A percentile compares a stretch with the other conserved stretches of the same genome.
Evolutionary conservation across 768 basidiomycete genomes (phyloP).

Genomic region (Galerina marginata): DNA sequence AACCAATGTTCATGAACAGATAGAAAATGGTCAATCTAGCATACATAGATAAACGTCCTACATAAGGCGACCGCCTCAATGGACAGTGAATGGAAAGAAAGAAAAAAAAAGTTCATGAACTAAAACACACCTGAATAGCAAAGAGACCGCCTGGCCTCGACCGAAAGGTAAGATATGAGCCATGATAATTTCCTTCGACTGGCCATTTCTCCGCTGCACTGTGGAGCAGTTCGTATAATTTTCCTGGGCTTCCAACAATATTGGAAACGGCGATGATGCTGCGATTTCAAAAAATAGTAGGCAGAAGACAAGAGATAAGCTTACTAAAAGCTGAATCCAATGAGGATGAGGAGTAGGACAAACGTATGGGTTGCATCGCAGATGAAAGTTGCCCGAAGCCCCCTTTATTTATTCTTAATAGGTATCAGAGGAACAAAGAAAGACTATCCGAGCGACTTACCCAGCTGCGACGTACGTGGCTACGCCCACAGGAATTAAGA

Average conservation of each 20-base stretch:
- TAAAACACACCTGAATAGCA: conserved; percentile 18
- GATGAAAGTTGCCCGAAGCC: conserved; percentile 30
- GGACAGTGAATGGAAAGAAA: too few relatives aligned
- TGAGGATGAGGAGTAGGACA: conserved; percentile 39
- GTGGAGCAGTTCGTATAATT: conserved; percentile 39
- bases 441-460: neutral
- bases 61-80: too few relatives aligned
- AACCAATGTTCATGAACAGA: too few relatives aligned
- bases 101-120: too few relatives aligned
- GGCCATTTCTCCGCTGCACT: conserved; percentile 31
- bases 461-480: conserved; percentile 38
- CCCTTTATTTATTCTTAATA: conserved; percentile 9
- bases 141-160: conserved; percentile 31
- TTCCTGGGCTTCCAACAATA: conserved; percentile 42
- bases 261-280: conserved; percentile 33
- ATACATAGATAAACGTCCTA: too few relatives aligned
- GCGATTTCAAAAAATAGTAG: neutral
- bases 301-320: neutral
- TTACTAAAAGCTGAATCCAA: conserved; percentile 15
- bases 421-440: neutral
- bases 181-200: conserved; percentile 40
- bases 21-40: too few relatives aligned
- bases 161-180: conserved; percentile 43
- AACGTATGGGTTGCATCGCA: conserved; percentile 24
- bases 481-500: conserved; percentile 47